phyloP scores from a whole-genome alignment of 2,329 filamentous ascomycete genomes.

The Cytospora paraplurivora region DNA sequence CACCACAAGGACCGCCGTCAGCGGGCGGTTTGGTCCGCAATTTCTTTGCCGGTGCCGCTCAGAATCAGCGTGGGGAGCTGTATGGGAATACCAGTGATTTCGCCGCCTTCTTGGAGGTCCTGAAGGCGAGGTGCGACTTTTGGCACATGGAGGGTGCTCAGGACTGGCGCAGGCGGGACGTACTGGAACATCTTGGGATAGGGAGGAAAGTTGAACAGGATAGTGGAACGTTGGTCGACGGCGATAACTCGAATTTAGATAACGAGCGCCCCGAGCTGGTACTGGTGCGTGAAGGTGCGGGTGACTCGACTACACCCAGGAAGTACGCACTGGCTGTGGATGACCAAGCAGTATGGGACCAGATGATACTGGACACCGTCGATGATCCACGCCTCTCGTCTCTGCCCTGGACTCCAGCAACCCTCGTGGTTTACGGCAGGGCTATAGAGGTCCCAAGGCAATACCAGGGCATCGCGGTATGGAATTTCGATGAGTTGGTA shows the following conservation, averaged over 20 bases:
- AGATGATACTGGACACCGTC: constrained; percentile 26
- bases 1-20: constrained; percentile 44
- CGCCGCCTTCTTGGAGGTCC: constrained; percentile 71
- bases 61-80: constrained; percentile 48
- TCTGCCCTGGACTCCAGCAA: constrained; percentile 46
- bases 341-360: constrained; percentile 36
- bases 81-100: constrained; percentile 71
- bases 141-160: constrained; percentile 79
- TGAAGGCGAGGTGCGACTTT: constrained; percentile 77
- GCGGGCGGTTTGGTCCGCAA: constrained; percentile 54
- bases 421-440: constrained; percentile 63
- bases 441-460: constrained; percentile 61
- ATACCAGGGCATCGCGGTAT: constrained; percentile 59
- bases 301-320: constrained; percentile 31
- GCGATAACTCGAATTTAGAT: constrained; percentile 10
- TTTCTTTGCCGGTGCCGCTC: constrained; percentile 46
- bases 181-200: constrained; percentile 20
- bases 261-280: constrained; percentile 10
- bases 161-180: constrained; percentile 68
- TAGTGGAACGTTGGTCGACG: background rate
- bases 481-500: constrained; percentile 71
- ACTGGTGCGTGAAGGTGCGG: constrained; percentile 21
- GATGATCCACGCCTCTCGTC: constrained; percentile 20
- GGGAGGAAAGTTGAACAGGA: background rate
- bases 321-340: constrained; percentile 35